Evolutionary conservation across 2,329 filamentous ascomycete species (phyloP), one percentile per base, ranked within the genome.

Genomic region (Ophiostoma sp.): DNA sequence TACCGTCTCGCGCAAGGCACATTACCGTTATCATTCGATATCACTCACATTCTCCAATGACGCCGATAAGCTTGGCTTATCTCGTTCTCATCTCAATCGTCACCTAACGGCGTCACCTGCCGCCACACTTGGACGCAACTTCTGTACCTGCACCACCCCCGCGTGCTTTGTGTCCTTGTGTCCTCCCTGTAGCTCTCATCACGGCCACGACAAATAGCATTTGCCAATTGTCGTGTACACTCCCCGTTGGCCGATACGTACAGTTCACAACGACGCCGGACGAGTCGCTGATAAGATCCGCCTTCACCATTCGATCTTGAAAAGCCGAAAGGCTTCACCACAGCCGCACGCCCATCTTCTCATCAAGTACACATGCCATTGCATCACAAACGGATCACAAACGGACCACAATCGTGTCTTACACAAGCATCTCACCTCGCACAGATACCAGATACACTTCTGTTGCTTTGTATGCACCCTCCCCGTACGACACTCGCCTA

Each of bases 51-150:
- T 64, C 69, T 68, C 27, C 79, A 82, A 85, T 86, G 83, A 85
- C 82, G 79, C 79, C 78, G 80, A 84, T 83, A 83, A 83, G 80
- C 78, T 78, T 80, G 77, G 79, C 83, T 83, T 84, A 85, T 85
- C 82, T 85, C 74, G 79, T 83, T 76, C 79, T 84, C 73, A 79
- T 77, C 76, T 81, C 82, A 71, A 80, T 84, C 76, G 77, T 84
- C 77, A 84, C 82, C 76, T 84, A 84, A 63, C 62, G 27, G n/a
- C 42, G 27, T 38, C 55, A 9, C 36, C 36, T 60, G 55, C 27
- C 16, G 38, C 27, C 40, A 38, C 55, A 40, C 27, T 27, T 27
- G 27, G 27, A 27, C 27, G 27, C 27, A 27, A 27, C 27, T 27
- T 27, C 27, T 27, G 27, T 27, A 27, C 27, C 27, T 27, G 27